Percentiles rank a stretch among this genome's conserved stretches.
Evolutionary conservation across 192 early-diverging fungal species (phyloP).

Genomic region (Lobulomyces angularis): DNA sequence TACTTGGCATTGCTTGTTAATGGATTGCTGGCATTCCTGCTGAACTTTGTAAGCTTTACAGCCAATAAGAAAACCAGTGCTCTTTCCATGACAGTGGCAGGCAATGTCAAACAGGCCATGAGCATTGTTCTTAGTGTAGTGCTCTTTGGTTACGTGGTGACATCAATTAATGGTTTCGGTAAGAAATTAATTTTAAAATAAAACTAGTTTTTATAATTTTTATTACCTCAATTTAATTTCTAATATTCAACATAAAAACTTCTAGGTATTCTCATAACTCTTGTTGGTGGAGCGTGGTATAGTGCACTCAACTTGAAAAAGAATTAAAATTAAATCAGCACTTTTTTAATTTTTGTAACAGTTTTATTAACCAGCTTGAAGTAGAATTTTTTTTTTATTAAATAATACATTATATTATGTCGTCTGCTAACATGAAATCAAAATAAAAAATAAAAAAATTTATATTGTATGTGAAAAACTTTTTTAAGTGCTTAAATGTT

Average conservation of each 20-base stretch:
- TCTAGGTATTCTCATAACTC: background rate
- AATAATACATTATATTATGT: too few relatives aligned
- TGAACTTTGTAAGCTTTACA: slow-evolving; percentile 75
- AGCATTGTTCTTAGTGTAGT: slow-evolving; percentile 49
- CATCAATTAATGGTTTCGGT: slow-evolving; percentile 37
- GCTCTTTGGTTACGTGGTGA: slow-evolving; percentile 46
- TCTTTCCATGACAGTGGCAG: slow-evolving; percentile 69
- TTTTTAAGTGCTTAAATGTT: too few relatives aligned
- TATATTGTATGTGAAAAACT: too few relatives aligned
- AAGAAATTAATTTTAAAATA: slow-evolving; percentile 45
- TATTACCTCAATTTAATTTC: too few relatives aligned
- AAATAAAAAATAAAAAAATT: too few relatives aligned
- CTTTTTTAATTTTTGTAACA: too few relatives aligned
- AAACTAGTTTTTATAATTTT: slow-evolving; percentile 18
- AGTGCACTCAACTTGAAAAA: too few relatives aligned
- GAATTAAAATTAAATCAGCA: too few relatives aligned
- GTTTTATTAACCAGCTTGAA: too few relatives aligned
- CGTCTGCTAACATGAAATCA: too few relatives aligned
- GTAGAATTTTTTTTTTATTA: too few relatives aligned
- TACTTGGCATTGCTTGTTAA: slow-evolving; percentile 54
- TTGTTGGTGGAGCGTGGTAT: slow-evolving; percentile 39
- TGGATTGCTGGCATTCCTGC: slow-evolving; percentile 69
- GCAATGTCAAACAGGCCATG: slow-evolving; percentile 64
- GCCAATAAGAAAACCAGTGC: slow-evolving; percentile 80
- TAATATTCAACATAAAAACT: background rate